These are phyloP conservation scores for Trypanosoma cruzi DNA, from an alignment of 208 protist genomes.

Conservation along the genomic window DNA sequence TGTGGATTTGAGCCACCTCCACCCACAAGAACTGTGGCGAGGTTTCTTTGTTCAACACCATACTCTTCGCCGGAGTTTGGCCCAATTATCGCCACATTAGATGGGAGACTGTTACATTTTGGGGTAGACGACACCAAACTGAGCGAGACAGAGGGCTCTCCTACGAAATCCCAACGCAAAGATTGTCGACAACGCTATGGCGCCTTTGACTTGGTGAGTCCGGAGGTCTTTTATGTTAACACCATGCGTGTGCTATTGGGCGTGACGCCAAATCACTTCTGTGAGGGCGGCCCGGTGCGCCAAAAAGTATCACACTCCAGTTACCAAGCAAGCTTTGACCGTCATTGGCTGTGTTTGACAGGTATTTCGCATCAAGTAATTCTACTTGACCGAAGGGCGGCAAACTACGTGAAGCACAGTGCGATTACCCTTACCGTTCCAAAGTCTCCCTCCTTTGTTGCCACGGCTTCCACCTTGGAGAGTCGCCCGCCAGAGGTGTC, in stretches of 20 bases:
- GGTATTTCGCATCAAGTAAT: constrained; percentile 13
- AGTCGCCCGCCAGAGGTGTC: not conserved
- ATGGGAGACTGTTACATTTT: constrained; percentile 23
- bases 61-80: not conserved
- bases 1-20: constrained; percentile 19
- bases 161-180: not conserved
- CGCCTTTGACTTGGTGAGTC: constrained; percentile 9
- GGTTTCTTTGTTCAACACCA: constrained; percentile 22
- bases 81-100: constrained; percentile 21
- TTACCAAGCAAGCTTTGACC: constrained; percentile 18
- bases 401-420: constrained; percentile 23
- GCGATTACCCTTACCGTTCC: constrained; percentile 4
- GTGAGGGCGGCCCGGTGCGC: constrained; percentile 24
- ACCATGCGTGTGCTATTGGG: not conserved
- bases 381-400: constrained; percentile 18
- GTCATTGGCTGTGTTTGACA: constrained; percentile 26
- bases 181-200: constrained; percentile 11
- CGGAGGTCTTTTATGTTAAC: constrained; percentile 10
- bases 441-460: not conserved
- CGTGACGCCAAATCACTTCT: constrained; percentile 17
- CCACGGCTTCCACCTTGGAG: not conserved
- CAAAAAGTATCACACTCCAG: constrained; percentile 15
- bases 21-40: constrained; percentile 2
- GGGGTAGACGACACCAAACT: not conserved
- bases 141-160: not conserved